Percentiles rank a stretch among this genome's conserved stretches.
Conservation (phyloP, 352 stramenopile genomes). For the Phytophthora idaei region DNA sequence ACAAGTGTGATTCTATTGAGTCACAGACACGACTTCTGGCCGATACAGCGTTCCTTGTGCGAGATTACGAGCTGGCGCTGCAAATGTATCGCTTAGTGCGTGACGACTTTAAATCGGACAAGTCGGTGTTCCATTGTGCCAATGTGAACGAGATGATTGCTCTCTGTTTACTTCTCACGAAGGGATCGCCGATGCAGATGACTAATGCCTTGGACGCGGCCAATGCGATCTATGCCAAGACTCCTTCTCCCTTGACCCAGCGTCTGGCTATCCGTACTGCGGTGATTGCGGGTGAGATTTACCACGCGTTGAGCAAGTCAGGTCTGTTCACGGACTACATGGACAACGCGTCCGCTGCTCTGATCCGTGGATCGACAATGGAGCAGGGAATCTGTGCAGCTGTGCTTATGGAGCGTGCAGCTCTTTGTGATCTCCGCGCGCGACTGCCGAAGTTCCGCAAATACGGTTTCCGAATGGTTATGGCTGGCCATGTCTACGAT, state of each 20-base stretch:
- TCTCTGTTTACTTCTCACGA: conserved; percentile 78
- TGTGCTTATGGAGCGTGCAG: conserved; percentile 81
- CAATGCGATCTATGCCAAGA: conserved; percentile 69
- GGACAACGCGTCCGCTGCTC: conserved; percentile 78
- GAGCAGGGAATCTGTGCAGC: conserved; percentile 86
- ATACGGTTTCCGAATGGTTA: conserved; percentile 90
- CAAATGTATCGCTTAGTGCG: conserved; percentile 91
- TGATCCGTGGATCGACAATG: conserved; percentile 86
- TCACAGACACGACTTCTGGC: conserved; percentile 88
- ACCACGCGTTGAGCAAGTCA: conserved; percentile 70
- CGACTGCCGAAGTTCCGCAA: conserved; percentile 84
- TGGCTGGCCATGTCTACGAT: conserved; percentile 87
- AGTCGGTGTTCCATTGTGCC: conserved; percentile 80
- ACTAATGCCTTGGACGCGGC: conserved; percentile 81
- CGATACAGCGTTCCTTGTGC: conserved; percentile 90
- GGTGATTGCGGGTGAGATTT: conserved; percentile 85
- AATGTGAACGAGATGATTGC: conserved; percentile 91
- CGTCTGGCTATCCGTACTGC: conserved; percentile 68
- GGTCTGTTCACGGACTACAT: conserved; percentile 88
- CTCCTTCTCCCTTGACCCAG: conserved; percentile 46
- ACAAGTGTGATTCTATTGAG: conserved; percentile 89
- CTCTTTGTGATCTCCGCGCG: conserved; percentile 76
- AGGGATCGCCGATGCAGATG: conserved; percentile 83
- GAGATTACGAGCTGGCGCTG: conserved; percentile 89
- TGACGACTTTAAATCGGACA: conserved; percentile 92